Percentiles rank a stretch among this genome's conserved stretches.
Conservation (phyloP, 2,329 filamentous ascomycete genomes). For the Calonectria multiphialidica region DNA sequence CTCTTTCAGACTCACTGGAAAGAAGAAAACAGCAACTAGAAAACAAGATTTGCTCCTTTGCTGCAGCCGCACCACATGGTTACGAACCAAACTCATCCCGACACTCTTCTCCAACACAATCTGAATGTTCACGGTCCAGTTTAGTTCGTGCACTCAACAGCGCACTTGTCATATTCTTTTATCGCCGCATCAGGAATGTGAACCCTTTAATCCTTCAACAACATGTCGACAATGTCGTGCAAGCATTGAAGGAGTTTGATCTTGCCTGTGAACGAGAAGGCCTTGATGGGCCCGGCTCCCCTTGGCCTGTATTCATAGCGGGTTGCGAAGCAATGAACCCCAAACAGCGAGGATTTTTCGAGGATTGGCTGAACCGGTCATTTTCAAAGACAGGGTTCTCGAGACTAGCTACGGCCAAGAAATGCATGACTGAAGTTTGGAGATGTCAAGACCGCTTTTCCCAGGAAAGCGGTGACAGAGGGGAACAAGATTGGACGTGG, state of each 20-base stretch:
- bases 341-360: background rate
- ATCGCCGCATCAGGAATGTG: conserved; percentile 16
- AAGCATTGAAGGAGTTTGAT: background rate
- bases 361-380: background rate
- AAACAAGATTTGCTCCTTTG: conserved; percentile 2
- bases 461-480: background rate
- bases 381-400: background rate
- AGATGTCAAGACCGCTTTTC: background rate
- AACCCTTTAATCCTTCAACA: conserved; percentile 21
- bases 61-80: background rate
- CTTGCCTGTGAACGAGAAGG: background rate
- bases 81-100: background rate
- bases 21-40: background rate
- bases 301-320: conserved; percentile 11
- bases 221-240: conserved; percentile 16
- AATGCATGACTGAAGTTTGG: background rate
- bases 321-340: conserved; percentile 6
- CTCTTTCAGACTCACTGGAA: background rate
- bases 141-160: conserved; percentile 11
- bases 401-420: background rate
- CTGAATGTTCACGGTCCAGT: background rate
- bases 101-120: background rate
- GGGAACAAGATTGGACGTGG: background rate
- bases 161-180: conserved; percentile 24
- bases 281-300: background rate